Conservation (phyloP, 1,139 yeast species). For the Yamadazyma dushanensis region DNA sequence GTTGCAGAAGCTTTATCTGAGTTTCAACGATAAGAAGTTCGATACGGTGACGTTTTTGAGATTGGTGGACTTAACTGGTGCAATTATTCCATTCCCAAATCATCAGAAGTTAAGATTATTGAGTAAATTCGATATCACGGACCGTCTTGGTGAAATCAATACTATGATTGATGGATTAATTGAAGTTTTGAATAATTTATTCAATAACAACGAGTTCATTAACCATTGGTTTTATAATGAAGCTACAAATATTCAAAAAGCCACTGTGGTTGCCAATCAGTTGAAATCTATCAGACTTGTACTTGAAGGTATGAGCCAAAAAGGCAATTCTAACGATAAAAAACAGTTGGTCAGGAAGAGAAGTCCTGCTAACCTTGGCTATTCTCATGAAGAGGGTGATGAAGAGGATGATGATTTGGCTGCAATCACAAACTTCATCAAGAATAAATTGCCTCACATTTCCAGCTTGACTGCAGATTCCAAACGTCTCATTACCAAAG, state of each 20-base stretch:
- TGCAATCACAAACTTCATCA: conserved; percentile 45
- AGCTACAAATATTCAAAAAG: conserved; percentile 54
- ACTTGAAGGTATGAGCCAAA: conserved; percentile 51
- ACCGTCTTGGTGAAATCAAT: conserved; percentile 35
- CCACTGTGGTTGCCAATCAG: conserved; percentile 61
- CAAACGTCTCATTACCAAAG: conserved; percentile 58
- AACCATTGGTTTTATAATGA: conserved; percentile 51
- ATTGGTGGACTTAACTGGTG: conserved; percentile 54
- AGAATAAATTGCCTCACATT: conserved; percentile 46
- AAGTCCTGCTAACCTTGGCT: too few relatives aligned
- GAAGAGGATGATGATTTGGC: conserved; percentile 47
- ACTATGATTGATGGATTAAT: conserved; percentile 34
- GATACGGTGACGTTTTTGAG: conserved; percentile 35
- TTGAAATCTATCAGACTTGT: conserved; percentile 55
- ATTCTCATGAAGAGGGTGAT: conserved; percentile 20
- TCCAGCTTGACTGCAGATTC: conserved; percentile 48
- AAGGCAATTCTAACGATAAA: conserved; percentile 14
- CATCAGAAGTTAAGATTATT: conserved; percentile 47
- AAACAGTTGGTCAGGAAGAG: conserved; percentile 20
- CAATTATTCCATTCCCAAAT: conserved; percentile 59
- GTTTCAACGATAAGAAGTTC: conserved; percentile 22
- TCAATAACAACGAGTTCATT: conserved; percentile 33
- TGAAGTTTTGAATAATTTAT: conserved; percentile 34
- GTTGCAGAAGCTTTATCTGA: conserved; percentile 33
- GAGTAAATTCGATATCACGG: conserved; percentile 28